These are phyloP conservation scores for Fusarium tjaetaba DNA, from an alignment of 2,329 filamentous ascomycete genomes.

Conservation along the genomic window DNA sequence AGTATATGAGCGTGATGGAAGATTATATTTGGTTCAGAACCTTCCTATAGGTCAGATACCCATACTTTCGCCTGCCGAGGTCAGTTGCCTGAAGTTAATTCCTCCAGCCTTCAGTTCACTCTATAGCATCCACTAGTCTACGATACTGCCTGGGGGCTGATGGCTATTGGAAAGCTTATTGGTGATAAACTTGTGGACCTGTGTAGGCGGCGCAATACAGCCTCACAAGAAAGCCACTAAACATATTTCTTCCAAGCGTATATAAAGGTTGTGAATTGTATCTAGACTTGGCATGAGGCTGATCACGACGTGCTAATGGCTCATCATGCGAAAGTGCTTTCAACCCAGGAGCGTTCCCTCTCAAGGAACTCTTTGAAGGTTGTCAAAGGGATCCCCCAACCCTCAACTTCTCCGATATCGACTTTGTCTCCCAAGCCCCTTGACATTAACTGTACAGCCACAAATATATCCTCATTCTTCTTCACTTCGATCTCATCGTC, in stretches of 20 bases:
- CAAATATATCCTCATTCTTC: not conserved
- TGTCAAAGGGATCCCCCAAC: not conserved
- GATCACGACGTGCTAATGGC: rapidly evolving
- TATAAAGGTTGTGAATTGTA: not conserved
- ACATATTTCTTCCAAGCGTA: not conserved
- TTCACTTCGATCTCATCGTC: not conserved
- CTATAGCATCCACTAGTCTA: not conserved
- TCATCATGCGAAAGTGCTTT: not conserved
- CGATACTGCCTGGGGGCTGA: not conserved
- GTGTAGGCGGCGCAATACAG: not conserved
- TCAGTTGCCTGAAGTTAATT: not conserved
- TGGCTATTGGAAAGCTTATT: not conserved
- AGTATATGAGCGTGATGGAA: not conserved
- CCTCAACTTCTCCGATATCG: not conserved
- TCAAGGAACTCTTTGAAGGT: not conserved
- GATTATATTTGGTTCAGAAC: not conserved
- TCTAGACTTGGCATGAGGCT: not conserved
- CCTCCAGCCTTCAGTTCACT: too few species aligned
- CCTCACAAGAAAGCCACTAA: too few species aligned
- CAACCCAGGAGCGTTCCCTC: not conserved
- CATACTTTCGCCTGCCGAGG: not conserved
- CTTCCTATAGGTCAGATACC: too few species aligned
- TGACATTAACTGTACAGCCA: not conserved
- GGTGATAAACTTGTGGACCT: not conserved
- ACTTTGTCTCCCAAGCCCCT: conserved; percentile 2